Evolutionary conservation across 352 stramenopile genomes (phyloP).

Genomic region (Phytophthora aleatoria): DNA sequence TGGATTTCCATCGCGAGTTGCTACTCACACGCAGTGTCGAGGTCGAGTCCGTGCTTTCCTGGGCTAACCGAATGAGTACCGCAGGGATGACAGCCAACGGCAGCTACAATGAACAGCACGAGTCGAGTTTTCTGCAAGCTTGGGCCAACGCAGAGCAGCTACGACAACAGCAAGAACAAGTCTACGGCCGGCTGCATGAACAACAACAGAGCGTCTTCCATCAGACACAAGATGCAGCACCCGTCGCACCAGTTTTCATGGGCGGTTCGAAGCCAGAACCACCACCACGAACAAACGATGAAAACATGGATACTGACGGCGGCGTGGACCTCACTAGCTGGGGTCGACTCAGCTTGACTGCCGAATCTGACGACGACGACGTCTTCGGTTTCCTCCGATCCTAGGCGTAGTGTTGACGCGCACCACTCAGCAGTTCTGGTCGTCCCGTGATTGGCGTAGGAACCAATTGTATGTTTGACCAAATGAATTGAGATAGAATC

Average conservation of each 20-base stretch:
- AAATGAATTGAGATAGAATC: neutral
- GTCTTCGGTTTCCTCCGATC: slow-evolving; percentile 33
- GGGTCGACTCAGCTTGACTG: slow-evolving; percentile 24
- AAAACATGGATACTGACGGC: neutral
- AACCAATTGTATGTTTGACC: neutral
- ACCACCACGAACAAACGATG: neutral
- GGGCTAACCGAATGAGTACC: slow-evolving; percentile 1
- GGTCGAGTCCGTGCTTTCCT: slow-evolving; percentile 15
- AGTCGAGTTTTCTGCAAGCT: slow-evolving; percentile 23
- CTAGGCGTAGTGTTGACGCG: slow-evolving; percentile 10
- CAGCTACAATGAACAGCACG: slow-evolving; percentile 2
- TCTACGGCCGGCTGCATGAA: slow-evolving; percentile 24
- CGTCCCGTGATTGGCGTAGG: neutral
- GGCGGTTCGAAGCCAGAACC: neutral
- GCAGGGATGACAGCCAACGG: neutral
- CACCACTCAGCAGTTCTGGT: no score
- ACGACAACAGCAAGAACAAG: slow-evolving; percentile 15
- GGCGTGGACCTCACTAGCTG: slow-evolving; percentile 25
- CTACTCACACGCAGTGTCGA: slow-evolving; percentile 32
- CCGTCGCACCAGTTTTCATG: neutral
- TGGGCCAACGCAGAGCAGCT: slow-evolving; percentile 24
- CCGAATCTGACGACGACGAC: slow-evolving; percentile 31
- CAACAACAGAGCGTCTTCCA: slow-evolving; percentile 28
- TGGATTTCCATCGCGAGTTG: slow-evolving; percentile 35
- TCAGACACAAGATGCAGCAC: slow-evolving; percentile 14